Base-by-base conservation (phyloP, 345 rosid species). In the Passiflora organensis region DNA sequence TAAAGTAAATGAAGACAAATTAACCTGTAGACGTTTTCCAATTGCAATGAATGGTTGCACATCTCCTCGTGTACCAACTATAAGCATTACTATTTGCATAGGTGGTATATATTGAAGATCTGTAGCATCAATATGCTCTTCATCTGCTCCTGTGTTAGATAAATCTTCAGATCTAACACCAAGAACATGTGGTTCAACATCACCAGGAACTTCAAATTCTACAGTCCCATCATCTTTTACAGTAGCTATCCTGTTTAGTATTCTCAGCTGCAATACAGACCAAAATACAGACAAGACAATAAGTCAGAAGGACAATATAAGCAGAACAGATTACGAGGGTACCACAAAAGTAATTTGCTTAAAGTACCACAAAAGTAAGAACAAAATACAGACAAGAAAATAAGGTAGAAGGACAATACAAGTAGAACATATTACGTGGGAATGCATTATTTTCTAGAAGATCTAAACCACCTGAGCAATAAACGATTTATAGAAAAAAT, bases 201-300 rank as follows among this genome's bases (percentile, higher is more conserved):
- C 89, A 37, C 70, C 86, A 36, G 97, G 90, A 62, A 94, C 82
- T 62, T 85, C 86, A 74, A 94, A 80, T 56, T 80, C 99, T 47
- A 94, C 96, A 1, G 99, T 94, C 59, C 99, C 99, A 71, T 93
- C 80, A 78, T 84, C 80, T 78, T 89, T 89, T 58, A 93, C 91
- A 13, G 97, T 93, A 60, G 97, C 96, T 71, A 93, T 79, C 74
- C 99, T 81, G 55, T 80, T 86, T 71, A 93, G 62, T 74, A 93
- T 73, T 69, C 79, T 67, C 56, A 82, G 77, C 99, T 93, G 89
- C 88, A 77, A 59, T 63, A 56, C 45, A 46, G 21, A 9, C 15
- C 5, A 10, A 28, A 17, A 74, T 53, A 61, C 28, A 53, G 16
- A 55, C 28, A 13, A 64, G 11, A 37, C 39, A 12, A 28, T 28